phyloP scores from a whole-genome alignment of 2,329 filamentous ascomycete species.

The Xylogone sp. region DNA sequence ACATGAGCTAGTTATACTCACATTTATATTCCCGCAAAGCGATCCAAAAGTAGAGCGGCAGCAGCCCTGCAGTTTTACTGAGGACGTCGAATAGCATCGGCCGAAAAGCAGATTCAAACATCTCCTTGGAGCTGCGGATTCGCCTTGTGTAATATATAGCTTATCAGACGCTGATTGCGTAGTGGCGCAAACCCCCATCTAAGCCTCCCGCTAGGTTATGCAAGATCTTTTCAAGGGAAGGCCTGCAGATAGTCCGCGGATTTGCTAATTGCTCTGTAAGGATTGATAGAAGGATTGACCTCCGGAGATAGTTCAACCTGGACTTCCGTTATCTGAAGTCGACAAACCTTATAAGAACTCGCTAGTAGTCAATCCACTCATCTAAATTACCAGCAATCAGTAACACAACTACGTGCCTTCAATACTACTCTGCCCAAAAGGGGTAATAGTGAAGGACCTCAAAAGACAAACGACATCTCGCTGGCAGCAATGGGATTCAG shows the following conservation, averaged over 20 bases:
- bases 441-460: background rate
- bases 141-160: background rate
- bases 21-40: background rate
- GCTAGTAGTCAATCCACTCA: background rate
- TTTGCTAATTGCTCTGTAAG: background rate
- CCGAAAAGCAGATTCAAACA: background rate
- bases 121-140: background rate
- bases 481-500: slow-evolving; percentile 11
- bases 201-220: background rate
- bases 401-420: background rate
- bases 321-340: background rate
- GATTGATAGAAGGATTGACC: background rate
- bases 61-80: background rate
- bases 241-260: background rate
- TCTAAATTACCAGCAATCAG: background rate
- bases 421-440: background rate
- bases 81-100: background rate
- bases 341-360: background rate
- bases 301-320: background rate
- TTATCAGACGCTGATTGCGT: background rate
- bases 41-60: background rate
- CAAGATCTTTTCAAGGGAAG: background rate
- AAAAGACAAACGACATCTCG: background rate
- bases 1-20: too few relatives aligned
- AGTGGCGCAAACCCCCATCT: background rate